Evolutionary conservation across 768 basidiomycete species (phyloP), one percentile per base, ranked within the genome.

Genomic region (Pisolithus microcarpus): DNA sequence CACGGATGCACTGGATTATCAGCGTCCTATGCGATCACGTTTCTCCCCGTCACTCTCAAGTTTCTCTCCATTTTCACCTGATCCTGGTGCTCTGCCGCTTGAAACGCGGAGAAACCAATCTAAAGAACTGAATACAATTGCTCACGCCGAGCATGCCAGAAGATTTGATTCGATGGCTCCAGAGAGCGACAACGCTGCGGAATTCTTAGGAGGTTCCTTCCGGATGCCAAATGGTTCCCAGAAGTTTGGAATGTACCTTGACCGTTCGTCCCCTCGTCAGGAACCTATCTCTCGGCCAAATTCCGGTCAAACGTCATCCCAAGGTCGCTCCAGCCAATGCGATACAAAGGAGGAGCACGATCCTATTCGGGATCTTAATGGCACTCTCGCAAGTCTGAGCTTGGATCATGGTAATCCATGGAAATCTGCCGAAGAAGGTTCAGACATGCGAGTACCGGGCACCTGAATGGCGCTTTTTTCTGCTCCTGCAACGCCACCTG

Each of bases 321-420:
- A 62, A 24, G 61, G 61, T 34, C 58, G 49, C 6, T 55, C 52
- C 26, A 54, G 48, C 38, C 55, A 61, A 46, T 65, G 59, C 51
- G 57, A 62, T 51, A 36, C 54, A 46, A 56, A 56, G 43, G 62
- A 69, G 52, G 79, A 79, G 45, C 71, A 74, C 16, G 82, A 84
- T 52, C 46, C 64, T 28, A 75, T 90, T 56, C 78, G 79, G 37
- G 86, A 88, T 65, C 65, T 91, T 48, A 89, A 86, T 58, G 83
- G 84, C 19, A 87, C 83, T 26, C 73, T 91, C 37, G 85, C 87
- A 31, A 87, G 82, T 63, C 76, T 90, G 15, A 77, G 87, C 56
- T 68, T 90, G 51, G 84, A 82, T 59, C 57, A 67, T 52, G 65
- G 61, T 50, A 62, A 52, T 28, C 63, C 64, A n/a, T 72, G 71